Evolutionary conservation across 371 early-diverging fungal species (phyloP).

Genomic region (Rhizopus stolonifer): DNA sequence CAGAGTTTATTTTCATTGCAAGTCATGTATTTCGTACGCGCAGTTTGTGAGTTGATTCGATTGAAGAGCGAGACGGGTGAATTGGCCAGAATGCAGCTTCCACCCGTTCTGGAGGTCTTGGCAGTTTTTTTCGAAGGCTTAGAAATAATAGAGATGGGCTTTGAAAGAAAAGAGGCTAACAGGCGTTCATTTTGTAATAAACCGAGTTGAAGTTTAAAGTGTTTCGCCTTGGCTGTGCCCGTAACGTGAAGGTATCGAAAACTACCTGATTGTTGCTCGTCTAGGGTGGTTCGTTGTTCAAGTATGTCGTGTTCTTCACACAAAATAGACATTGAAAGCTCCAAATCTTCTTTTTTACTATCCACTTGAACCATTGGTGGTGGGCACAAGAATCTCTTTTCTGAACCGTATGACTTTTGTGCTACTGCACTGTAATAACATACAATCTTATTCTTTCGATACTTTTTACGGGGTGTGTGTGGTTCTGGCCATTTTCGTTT

Average conservation of each 20-base stretch:
- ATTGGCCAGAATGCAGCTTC: slow-evolving; percentile 72
- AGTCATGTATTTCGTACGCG: slow-evolving; percentile 81
- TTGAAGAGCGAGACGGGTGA: slow-evolving; percentile 72
- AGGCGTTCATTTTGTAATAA: slow-evolving; percentile 18
- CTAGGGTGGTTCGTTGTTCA: slow-evolving; percentile 57
- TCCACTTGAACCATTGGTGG: slow-evolving; percentile 71
- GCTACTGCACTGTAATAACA: slow-evolving; percentile 73
- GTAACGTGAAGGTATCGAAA: slow-evolving; percentile 77
- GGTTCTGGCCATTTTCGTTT: slow-evolving; percentile 16
- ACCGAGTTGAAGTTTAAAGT: slow-evolving; percentile 63
- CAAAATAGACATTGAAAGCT: slow-evolving; percentile 66
- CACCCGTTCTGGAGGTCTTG: slow-evolving; percentile 70
- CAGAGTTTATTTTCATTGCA: slow-evolving; percentile 54
- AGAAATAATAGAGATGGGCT: slow-evolving; percentile 78
- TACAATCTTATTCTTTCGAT: slow-evolving; percentile 29
- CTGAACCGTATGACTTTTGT: slow-evolving; percentile 89
- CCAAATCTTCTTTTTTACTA: slow-evolving; percentile 29
- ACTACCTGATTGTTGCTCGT: slow-evolving; percentile 54
- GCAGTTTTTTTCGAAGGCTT: slow-evolving; percentile 87
- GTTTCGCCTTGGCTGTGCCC: slow-evolving; percentile 78
- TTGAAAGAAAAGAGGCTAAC: slow-evolving; percentile 64
- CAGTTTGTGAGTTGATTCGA: slow-evolving; percentile 88
- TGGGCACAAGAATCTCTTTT: slow-evolving; percentile 86
- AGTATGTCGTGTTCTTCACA: slow-evolving; percentile 46
- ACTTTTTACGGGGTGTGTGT: neutral